Evolutionary conservation across 805 yeast species (phyloP).

Genomic region (Saturnispora quitensis): DNA sequence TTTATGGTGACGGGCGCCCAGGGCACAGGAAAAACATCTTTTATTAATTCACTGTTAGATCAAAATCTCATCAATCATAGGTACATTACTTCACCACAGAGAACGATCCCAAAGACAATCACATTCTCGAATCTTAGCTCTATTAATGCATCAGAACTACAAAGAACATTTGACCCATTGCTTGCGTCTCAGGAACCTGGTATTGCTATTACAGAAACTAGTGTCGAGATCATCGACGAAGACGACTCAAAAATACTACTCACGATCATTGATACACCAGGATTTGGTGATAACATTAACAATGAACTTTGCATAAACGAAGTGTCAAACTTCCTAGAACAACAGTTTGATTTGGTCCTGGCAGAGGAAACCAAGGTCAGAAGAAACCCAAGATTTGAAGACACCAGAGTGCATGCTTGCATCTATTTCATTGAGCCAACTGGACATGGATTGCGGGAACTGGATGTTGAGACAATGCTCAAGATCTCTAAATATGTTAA

Average conservation of each 20-base stretch:
- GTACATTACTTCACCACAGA: constrained; percentile 34
- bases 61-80: constrained; percentile 53
- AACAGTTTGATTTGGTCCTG: constrained; percentile 68
- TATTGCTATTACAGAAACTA: constrained; percentile 60
- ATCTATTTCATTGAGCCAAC: constrained; percentile 64
- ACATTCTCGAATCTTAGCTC: constrained; percentile 55
- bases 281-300: constrained; percentile 53
- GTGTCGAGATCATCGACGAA: constrained; percentile 52
- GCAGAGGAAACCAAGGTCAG: constrained; percentile 81
- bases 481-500: constrained; percentile 62
- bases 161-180: constrained; percentile 52
- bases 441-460: constrained; percentile 71
- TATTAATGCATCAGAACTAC: constrained; percentile 45
- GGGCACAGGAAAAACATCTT: constrained; percentile 74
- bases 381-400: constrained; percentile 77
- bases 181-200: constrained; percentile 64
- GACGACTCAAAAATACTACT: constrained; percentile 47
- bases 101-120: constrained; percentile 36
- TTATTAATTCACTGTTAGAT: constrained; percentile 58
- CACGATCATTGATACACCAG: constrained; percentile 51
- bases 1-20: constrained; percentile 64
- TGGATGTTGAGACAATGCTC: constrained; percentile 67
- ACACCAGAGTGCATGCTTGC: constrained; percentile 67
- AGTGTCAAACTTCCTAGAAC: constrained; percentile 57
- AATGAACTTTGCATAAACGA: constrained; percentile 58